Percentiles rank a stretch among this genome's conserved stretches.
Conservation (phyloP, 1,284 basidiomycete species). For the Malassezia yamatoensis region DNA sequence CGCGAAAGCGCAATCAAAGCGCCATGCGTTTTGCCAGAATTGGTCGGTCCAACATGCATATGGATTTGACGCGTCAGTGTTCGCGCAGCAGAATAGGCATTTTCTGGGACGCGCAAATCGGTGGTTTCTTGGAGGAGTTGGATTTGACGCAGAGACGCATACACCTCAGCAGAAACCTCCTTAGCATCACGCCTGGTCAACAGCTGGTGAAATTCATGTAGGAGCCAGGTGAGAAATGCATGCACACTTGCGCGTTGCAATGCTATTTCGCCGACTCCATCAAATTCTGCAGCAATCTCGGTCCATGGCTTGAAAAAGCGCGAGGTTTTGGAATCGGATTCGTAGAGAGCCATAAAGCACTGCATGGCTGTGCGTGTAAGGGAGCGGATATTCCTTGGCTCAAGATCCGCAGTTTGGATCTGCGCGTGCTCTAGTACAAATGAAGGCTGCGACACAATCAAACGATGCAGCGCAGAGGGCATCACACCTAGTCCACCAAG, state of each 20-base stretch:
- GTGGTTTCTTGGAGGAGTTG: slow-evolving; percentile 19
- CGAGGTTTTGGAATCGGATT: neutral
- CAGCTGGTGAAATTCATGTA: neutral
- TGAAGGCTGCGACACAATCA: neutral
- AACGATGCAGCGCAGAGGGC: neutral
- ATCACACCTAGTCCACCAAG: neutral
- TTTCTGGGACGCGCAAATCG: slow-evolving; percentile 38
- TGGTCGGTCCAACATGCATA: slow-evolving; percentile 94
- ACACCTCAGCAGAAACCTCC: slow-evolving; percentile 8
- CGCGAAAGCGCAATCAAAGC: slow-evolving; percentile 77
- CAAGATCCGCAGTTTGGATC: neutral
- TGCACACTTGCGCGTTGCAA: slow-evolving; percentile 8
- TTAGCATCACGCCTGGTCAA: neutral
- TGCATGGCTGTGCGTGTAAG: neutral
- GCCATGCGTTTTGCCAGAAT: slow-evolving; percentile 91
- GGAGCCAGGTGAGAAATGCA: slow-evolving; percentile 14
- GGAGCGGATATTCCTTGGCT: neutral
- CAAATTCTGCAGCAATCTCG: slow-evolving; percentile 1
- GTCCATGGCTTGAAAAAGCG: neutral
- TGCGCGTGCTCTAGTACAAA: neutral
- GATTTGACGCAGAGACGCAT: slow-evolving; percentile 21
- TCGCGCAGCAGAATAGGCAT: slow-evolving; percentile 49
- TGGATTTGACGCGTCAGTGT: slow-evolving; percentile 65
- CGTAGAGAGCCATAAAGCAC: neutral
- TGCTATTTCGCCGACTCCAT: slow-evolving; percentile 4